Base-by-base conservation (phyloP, 345 rosid species). In the Moringa oleifera region DNA sequence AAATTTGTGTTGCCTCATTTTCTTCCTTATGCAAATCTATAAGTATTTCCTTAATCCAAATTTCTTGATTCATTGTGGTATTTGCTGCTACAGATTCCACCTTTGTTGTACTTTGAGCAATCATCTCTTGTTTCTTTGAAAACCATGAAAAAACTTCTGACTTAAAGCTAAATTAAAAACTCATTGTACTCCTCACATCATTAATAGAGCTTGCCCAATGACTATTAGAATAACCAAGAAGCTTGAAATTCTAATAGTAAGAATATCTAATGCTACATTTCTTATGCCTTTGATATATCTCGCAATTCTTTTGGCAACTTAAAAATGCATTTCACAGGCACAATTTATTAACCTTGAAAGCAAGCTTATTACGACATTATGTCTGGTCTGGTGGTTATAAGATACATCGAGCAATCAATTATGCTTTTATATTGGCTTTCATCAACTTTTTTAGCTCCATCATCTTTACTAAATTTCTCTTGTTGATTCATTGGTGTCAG, bases 121-220 rank as follows among this genome's bases (percentile, higher is more conserved):
- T 16, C 0, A 45, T 20, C 2, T 21, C 60, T 53, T 68, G 49
- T 23, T 68, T 68, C 54, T 61, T 68, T 4, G 67, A 68, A 20
- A 18, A 8, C 55, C 55, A 52, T 2, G 21, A 50, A 10, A 67
- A 31, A 18, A 25, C 4, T 6, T 1, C 50, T 0, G 22, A 11
- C 11, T n/a, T 20, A 50, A 67, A 28, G 20, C 18, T 20, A 25
- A 67, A 67, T 15, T 24, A 21, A 51, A 11, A 28, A 11, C 58
- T 59, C 0, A 58, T 51, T 1, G 55, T 52, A 52, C 55, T 52
- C 20, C 2, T 52, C 55, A 52, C n/a, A 2, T 52, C 55, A 1
- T 52, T 2, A 52, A n/a, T 17, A n/a, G 20, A 52, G 9, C 21
- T 20, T 0, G 20, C 55, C 55, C 6, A 52, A n/a, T 52, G 19